Conservation (phyloP, 768 basidiomycete genomes). For the Hericium erinaceus region DNA sequence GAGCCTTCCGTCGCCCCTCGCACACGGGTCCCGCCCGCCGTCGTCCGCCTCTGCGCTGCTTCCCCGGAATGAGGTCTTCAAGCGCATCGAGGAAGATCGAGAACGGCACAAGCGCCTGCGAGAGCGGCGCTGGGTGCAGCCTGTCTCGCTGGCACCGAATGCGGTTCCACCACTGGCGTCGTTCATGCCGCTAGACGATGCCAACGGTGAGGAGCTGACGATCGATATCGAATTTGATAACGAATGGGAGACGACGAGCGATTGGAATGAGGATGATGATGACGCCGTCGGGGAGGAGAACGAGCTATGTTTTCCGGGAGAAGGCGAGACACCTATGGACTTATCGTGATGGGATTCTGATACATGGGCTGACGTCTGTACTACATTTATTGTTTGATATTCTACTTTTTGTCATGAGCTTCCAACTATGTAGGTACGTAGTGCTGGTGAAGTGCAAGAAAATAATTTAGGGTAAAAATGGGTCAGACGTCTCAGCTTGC, state of each 20-base stretch:
- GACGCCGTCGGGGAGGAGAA: slow-evolving; percentile 68
- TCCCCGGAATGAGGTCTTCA: slow-evolving; percentile 57
- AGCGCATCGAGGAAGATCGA: slow-evolving; percentile 86
- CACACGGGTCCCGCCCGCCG: slow-evolving; percentile 14
- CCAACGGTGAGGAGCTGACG: slow-evolving; percentile 47
- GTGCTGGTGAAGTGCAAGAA: background rate
- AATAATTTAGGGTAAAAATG: background rate
- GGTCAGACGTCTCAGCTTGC: background rate
- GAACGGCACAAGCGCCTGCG: slow-evolving; percentile 88
- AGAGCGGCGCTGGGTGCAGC: slow-evolving; percentile 89
- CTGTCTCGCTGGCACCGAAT: slow-evolving; percentile 44
- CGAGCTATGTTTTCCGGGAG: slow-evolving; percentile 55
- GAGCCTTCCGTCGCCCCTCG: slow-evolving; percentile 13
- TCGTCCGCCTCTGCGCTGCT: slow-evolving; percentile 16
- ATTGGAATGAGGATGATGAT: slow-evolving; percentile 86
- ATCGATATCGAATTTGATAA: slow-evolving; percentile 84
- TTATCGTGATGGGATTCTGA: slow-evolving; percentile 21
- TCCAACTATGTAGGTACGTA: too few species aligned
- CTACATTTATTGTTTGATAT: background rate
- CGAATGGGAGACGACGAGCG: slow-evolving; percentile 83
- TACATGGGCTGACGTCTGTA: background rate
- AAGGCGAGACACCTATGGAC: slow-evolving; percentile 33
- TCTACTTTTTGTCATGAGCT: background rate
- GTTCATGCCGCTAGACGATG: slow-evolving; percentile 48
- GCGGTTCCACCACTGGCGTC: slow-evolving; percentile 40